Conservation (phyloP, 2,329 filamentous ascomycete genomes). For the Akanthomyces lecanii region DNA sequence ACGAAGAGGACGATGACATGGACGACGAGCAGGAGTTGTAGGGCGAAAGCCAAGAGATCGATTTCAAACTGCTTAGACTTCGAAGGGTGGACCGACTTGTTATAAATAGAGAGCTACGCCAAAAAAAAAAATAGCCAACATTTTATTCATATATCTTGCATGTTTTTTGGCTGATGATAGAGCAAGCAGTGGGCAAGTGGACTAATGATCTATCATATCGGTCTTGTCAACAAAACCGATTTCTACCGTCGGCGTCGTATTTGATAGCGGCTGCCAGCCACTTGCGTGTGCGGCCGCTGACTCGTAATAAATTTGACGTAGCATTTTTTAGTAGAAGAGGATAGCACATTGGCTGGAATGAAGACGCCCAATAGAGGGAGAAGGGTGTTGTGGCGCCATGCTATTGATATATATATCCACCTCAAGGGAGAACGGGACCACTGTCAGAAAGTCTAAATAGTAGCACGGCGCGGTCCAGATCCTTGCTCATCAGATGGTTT, state of each 20-base stretch:
- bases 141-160: background rate
- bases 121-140: background rate
- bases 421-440: conserved; percentile 5
- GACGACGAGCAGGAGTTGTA: conserved; percentile 8
- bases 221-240: background rate
- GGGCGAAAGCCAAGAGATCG: background rate
- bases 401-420: conserved; percentile 16
- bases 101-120: background rate
- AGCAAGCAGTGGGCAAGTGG: too few species aligned
- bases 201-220: background rate
- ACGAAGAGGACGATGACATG: conserved; percentile 27
- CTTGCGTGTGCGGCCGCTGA: background rate
- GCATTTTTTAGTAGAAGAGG: background rate
- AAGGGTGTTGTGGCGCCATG: conserved; percentile 8
- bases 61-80: background rate
- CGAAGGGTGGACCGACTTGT: background rate
- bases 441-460: conserved; percentile 5
- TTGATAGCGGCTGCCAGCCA: background rate
- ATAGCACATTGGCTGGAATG: background rate
- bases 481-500: background rate
- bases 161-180: background rate
- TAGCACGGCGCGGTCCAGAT: background rate
- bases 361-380: background rate
- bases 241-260: background rate
- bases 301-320: background rate